Base-by-base conservation (phyloP, 2,329 filamentous ascomycete genomes). In the Ophiosphaerella narmari region DNA sequence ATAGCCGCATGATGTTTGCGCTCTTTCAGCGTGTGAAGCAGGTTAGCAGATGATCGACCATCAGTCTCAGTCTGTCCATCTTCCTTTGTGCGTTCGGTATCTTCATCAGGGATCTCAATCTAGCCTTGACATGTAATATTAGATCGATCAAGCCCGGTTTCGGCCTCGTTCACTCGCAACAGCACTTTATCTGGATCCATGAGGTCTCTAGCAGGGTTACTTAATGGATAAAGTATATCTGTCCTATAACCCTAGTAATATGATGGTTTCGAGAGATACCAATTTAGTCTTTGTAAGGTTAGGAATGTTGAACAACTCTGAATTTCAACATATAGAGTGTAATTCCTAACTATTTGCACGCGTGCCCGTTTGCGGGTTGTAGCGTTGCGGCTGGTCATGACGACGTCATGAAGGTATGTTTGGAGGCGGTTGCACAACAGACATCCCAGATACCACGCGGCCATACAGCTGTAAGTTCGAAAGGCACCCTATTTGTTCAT, bases 1-100 rank as follows among this genome's bases (percentile, higher is more conserved):
- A 53, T 18, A 2, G 55, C 59, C 4, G 62, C 62, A 29, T 52
- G 48, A 23, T 65, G 60, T 48, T 53, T 60, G 37, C 55, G 57
- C 26, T 57, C 44, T 12, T 56, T 63, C 35, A 66, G 53, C 7
- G 58, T 54, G 8, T 59, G 50, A 36, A 52, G 40, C 34, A 55
- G 48, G 31, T 52, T 46, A 11, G 59, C 49, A 8, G 61, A 50
- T 9, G 59, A 53, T 12, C 32, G 42, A 4, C 38, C 32, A 12
- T 56, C 56, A 21, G 48, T 21, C 16, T 59, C 49, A n/a, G 16
- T 29, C 32, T 48, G 18, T 13, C 13, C 58, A 61, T 50, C 53
- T 16, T 75, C 18, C 48, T 61, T 13, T 54, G 72, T 13, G 13
- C 29, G 24, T 8, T 36, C 45, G n/a, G 37, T 9, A 7, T 33